A percentile compares a stretch with the other conserved stretches of the same genome.
Conservation (phyloP, 164 flowering plant species). For the Brasenia schreberi region DNA sequence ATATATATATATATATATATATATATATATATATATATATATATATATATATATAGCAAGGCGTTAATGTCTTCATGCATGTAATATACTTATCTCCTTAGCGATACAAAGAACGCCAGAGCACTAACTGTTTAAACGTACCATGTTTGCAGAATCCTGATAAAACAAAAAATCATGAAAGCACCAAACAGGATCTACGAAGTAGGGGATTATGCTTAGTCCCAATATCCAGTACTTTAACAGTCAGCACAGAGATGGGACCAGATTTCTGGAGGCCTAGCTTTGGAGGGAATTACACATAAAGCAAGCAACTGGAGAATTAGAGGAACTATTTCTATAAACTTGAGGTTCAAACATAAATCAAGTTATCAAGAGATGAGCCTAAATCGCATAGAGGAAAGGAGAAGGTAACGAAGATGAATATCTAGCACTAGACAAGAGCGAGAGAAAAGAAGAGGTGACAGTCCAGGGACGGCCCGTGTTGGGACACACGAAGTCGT, state of each 20-base stretch:
- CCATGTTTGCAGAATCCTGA: background rate
- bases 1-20: too few relatives aligned
- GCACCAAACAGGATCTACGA: constrained; percentile 45
- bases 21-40: too few relatives aligned
- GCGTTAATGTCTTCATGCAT: too few relatives aligned
- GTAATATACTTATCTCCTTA: too few relatives aligned
- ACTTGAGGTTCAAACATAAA: background rate
- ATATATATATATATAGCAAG: too few relatives aligned
- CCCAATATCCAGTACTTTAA: constrained; percentile 56
- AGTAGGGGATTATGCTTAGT: constrained; percentile 67
- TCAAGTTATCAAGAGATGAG: constrained; percentile 1
- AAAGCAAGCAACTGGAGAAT: constrained; percentile 6
- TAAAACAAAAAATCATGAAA: constrained; percentile 31
- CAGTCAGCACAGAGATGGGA: constrained; percentile 39
- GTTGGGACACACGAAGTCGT: constrained; percentile 25
- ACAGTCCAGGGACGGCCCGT: constrained; percentile 12
- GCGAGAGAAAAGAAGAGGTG: constrained; percentile 1
- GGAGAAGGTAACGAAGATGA: background rate
- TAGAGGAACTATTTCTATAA: background rate
- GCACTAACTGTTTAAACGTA: too few relatives aligned
- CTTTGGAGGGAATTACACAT: constrained; percentile 58
- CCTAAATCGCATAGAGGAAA: constrained; percentile 6
- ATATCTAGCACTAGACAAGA: background rate
- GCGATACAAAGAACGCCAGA: too few relatives aligned
- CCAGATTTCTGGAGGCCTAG: constrained; percentile 70